Conservation (phyloP, 352 stramenopile species). For the Stramenopiles sp. region DNA sequence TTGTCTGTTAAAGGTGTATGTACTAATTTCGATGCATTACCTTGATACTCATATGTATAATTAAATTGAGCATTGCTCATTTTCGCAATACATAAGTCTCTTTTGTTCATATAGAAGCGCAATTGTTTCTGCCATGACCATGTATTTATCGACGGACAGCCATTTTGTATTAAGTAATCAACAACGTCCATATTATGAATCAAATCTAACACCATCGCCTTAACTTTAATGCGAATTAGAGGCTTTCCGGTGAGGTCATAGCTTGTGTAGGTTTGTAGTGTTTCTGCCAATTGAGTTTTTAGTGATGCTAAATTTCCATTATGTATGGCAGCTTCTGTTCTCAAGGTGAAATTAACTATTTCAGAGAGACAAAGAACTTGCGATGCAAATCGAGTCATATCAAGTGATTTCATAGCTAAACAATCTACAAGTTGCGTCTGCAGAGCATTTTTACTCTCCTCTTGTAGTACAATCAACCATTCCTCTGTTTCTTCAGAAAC, state of each 20-base stretch:
- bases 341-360: not conserved
- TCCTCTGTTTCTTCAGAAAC: constrained; percentile 30
- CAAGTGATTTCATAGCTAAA: not conserved
- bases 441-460: not conserved
- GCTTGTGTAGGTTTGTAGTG: not conserved
- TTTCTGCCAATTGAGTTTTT: not conserved
- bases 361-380: not conserved
- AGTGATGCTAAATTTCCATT: not conserved
- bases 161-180: constrained; percentile 31
- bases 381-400: not conserved
- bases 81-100: not conserved
- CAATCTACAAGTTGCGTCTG: not conserved
- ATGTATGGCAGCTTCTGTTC: not conserved
- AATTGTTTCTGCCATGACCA: constrained; percentile 74
- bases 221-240: constrained; percentile 43
- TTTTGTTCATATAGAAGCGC: constrained; percentile 30
- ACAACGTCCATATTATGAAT: constrained; percentile 76
- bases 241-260: not conserved
- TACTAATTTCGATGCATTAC: constrained; percentile 54
- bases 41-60: constrained; percentile 79
- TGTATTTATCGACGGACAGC: constrained; percentile 23
- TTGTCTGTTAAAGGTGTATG: constrained; percentile 68
- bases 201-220: constrained; percentile 60
- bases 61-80: constrained; percentile 41
- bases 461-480: not conserved